phyloP scores from a whole-genome alignment of 83 land plant species.

The Thuja plicata region DNA sequence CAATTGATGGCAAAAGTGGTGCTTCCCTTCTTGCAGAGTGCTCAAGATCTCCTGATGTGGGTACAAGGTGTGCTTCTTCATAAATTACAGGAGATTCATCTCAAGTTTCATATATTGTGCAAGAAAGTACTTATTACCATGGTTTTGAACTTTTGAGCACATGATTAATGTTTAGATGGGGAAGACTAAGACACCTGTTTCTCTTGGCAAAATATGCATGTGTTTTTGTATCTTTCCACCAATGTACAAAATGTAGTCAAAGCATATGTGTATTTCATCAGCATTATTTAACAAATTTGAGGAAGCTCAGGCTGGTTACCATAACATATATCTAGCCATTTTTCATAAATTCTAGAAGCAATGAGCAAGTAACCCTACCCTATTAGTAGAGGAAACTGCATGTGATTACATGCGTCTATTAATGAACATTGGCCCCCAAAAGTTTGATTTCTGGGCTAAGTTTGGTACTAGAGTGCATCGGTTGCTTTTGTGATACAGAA shows the following conservation, averaged over 20 bases:
- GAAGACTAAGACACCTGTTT: neutral
- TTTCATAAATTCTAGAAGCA: neutral
- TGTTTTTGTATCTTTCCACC: neutral
- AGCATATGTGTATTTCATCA: neutral
- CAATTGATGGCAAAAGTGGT: conserved; percentile 94
- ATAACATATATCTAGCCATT: neutral
- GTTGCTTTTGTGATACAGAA: neutral
- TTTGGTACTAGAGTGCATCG: neutral
- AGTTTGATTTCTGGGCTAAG: neutral
- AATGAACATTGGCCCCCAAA: neutral
- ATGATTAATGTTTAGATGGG: conserved; percentile 2
- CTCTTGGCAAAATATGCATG: neutral
- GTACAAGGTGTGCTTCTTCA: conserved; percentile 63
- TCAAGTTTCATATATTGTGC: neutral
- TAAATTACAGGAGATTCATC: neutral
- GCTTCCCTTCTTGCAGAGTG: conserved; percentile 84
- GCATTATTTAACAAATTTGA: neutral
- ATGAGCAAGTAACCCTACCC: neutral
- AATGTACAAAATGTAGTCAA: neutral
- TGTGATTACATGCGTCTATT: neutral
- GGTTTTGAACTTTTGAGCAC: neutral
- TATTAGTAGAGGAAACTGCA: neutral
- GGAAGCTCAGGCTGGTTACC: neutral
- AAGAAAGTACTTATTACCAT: neutral
- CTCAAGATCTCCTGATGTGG: conserved; percentile 94